These are phyloP conservation scores for Mimosa pudica DNA, from an alignment of 306 rosid species.

Conservation along the genomic window DNA sequence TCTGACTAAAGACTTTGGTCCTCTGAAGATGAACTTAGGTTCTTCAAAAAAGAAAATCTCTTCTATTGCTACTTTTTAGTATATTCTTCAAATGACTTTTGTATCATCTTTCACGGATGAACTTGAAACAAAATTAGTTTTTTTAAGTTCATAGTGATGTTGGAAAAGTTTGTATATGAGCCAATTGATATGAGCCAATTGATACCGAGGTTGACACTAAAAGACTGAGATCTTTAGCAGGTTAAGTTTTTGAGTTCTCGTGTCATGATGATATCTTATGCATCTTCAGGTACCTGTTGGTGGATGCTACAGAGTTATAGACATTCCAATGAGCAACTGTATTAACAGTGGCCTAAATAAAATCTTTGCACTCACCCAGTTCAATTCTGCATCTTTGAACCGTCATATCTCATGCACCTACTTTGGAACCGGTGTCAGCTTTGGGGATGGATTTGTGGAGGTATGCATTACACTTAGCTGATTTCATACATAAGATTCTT, in stretches of 20 bases:
- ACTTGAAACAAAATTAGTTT: neutral
- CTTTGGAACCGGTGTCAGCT: conserved; percentile 81
- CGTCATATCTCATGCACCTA: conserved; percentile 93
- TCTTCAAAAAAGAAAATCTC: neutral
- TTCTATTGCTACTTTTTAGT: neutral
- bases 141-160: neutral
- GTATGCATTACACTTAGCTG: conserved; percentile 44
- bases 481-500: neutral
- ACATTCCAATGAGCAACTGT: conserved; percentile 96
- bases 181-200: neutral
- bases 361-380: conserved; percentile 82
- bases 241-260: conserved; percentile 5
- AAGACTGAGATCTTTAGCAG: neutral
- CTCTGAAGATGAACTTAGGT: neutral
- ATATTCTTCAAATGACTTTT: neutral
- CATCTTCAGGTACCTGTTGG: conserved; percentile 87
- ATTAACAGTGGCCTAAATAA: conserved; percentile 90
- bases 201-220: neutral
- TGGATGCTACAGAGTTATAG: conserved; percentile 92
- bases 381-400: conserved; percentile 85
- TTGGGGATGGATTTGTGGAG: conserved; percentile 97
- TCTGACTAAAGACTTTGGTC: neutral
- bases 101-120: neutral
- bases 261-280: conserved; percentile 20
- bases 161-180: neutral